Conservation (phyloP, 2,329 filamentous ascomycete genomes). For the Penicillium sp. region DNA sequence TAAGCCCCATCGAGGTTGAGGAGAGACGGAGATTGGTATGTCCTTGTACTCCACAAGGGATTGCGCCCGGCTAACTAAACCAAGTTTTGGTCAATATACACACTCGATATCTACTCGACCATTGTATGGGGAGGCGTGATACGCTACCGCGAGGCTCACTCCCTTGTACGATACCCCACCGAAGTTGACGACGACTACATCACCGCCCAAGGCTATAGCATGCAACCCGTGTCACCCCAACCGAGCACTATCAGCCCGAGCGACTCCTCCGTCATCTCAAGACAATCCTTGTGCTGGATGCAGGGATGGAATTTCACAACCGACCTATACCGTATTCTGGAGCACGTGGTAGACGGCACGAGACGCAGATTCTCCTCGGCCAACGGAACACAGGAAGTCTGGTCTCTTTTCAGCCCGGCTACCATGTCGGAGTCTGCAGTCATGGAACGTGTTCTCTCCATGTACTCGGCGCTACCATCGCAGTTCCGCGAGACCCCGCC, state of each 20-base stretch:
- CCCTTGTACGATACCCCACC: constrained; percentile 47
- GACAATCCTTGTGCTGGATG: constrained; percentile 43
- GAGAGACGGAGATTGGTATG: constrained; percentile 47
- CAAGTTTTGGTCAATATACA: constrained; percentile 56
- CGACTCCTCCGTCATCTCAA: constrained; percentile 9
- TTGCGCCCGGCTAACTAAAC: constrained; percentile 2
- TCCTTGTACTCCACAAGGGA: not conserved
- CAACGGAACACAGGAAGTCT: constrained; percentile 24
- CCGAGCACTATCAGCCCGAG: constrained; percentile 11
- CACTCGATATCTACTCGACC: constrained; percentile 52
- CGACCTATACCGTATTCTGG: constrained; percentile 54
- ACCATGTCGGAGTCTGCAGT: constrained; percentile 23
- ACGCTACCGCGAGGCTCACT: constrained; percentile 45
- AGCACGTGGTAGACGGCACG: constrained; percentile 43
- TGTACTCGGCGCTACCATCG: constrained; percentile 23
- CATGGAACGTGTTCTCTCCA: constrained; percentile 24
- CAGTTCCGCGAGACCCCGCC: constrained; percentile 26
- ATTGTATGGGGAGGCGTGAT: constrained; percentile 51
- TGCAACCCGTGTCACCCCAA: constrained; percentile 17
- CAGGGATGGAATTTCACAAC: constrained; percentile 57
- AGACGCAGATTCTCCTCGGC: constrained; percentile 20
- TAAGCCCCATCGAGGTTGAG: constrained; percentile 47
- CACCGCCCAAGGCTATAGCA: constrained; percentile 25
- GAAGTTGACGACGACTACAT: constrained; percentile 49
- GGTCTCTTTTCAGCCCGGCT: constrained; percentile 21